Conservation (phyloP, 495 filamentous ascomycete genomes). For the Podospora pseudoanserina region DNA sequence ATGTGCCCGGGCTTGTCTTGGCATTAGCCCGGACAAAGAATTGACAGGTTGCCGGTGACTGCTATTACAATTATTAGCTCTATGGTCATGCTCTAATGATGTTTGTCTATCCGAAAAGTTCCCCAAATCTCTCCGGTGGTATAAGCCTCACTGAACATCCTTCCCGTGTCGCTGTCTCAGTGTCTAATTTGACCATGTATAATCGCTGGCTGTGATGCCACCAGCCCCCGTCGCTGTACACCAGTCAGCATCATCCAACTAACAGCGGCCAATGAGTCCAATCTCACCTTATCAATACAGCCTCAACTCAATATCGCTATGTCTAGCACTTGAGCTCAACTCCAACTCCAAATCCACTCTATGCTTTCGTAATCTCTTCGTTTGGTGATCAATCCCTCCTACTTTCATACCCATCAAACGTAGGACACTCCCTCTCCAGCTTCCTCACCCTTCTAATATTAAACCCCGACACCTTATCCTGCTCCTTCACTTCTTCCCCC, state of each 20-base stretch:
- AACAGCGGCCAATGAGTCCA: neutral
- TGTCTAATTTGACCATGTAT: neutral
- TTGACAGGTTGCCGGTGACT: neutral
- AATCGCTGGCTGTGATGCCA: neutral
- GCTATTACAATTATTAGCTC: neutral
- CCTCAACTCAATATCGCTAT: neutral
- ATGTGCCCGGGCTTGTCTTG: neutral
- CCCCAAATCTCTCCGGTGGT: neutral
- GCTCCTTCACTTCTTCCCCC: constrained; percentile 27
- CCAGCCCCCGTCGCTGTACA: neutral
- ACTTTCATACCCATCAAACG: neutral
- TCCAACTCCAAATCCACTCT: neutral
- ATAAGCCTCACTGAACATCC: neutral
- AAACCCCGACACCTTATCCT: constrained; percentile 20
- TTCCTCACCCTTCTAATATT: constrained; percentile 16
- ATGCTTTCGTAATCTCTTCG: neutral
- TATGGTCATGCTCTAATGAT: neutral
- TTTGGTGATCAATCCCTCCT: neutral
- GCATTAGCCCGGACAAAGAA: neutral
- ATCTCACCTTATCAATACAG: neutral
- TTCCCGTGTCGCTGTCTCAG: neutral
- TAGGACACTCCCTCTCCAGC: constrained; percentile 18
- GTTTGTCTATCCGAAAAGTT: neutral
- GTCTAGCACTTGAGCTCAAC: no score
- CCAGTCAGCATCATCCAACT: neutral